Evolutionary conservation across 75 land plant genomes (phyloP).

Genomic region (Cryptomeria japonica): DNA sequence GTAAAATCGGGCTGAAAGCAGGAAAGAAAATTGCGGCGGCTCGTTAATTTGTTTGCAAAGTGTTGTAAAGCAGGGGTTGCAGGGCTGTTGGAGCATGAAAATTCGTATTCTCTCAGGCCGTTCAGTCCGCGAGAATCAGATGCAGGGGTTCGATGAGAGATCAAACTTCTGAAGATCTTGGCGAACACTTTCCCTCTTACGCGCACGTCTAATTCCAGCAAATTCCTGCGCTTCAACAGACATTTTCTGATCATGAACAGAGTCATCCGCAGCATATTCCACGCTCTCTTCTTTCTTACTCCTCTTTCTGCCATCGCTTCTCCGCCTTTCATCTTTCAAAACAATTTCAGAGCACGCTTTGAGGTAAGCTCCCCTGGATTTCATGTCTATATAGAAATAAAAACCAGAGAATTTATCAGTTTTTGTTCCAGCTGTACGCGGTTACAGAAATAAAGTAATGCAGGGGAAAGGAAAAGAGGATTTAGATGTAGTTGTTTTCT

Average conservation of each 20-base stretch:
- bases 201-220: slow-evolving; percentile 29
- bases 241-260: slow-evolving; percentile 36
- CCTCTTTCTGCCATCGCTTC: too few relatives aligned
- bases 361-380: background rate
- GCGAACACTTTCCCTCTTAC: slow-evolving; percentile 35
- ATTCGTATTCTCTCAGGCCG: slow-evolving; percentile 37
- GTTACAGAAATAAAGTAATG: background rate
- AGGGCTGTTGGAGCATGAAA: slow-evolving; percentile 48
- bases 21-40: slow-evolving; percentile 17
- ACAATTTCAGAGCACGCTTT: background rate
- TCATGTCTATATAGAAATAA: background rate
- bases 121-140: background rate
- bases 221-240: slow-evolving; percentile 29
- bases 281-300: slow-evolving; percentile 19
- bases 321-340: background rate
- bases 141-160: background rate
- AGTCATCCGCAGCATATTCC: slow-evolving; percentile 26
- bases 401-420: background rate
- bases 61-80: background rate
- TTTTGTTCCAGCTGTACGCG: background rate
- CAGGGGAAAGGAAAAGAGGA: background rate
- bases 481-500: background rate
- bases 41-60: slow-evolving; percentile 6
- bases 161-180: slow-evolving; percentile 12
- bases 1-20: slow-evolving; percentile 10